phyloP scores from a whole-genome alignment of 2,329 filamentous ascomycete genomes.

The Alternaria sp. region DNA sequence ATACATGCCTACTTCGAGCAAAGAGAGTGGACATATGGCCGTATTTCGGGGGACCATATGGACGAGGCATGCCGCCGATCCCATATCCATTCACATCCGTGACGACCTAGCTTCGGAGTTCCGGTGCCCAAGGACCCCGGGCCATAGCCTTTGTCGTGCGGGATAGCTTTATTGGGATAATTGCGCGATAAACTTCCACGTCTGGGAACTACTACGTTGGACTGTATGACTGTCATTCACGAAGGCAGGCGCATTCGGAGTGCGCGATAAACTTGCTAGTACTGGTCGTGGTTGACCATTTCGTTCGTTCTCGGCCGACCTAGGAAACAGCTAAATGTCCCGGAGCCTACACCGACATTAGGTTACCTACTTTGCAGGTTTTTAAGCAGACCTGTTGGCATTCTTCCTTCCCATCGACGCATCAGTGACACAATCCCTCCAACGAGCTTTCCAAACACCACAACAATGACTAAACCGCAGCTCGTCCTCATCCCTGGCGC shows the following conservation, averaged over 20 bases:
- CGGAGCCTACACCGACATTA: background rate
- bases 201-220: background rate
- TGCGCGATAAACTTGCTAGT: background rate
- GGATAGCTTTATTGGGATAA: background rate
- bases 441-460: background rate
- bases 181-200: background rate
- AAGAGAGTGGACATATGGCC: background rate
- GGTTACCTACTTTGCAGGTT: background rate
- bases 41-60: background rate
- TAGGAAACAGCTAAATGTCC: background rate
- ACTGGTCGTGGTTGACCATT: background rate
- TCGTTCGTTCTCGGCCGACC: too few species aligned
- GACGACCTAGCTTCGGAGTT: background rate
- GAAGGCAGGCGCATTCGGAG: background rate
- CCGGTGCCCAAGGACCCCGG: background rate
- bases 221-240: background rate
- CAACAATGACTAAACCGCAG: conserved; percentile 37
- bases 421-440: too few species aligned
- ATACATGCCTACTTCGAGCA: background rate
- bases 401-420: too few species aligned
- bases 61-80: background rate
- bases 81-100: background rate
- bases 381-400: background rate
- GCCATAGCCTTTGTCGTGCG: background rate
- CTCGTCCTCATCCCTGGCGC: conserved; percentile 48